These are phyloP conservation scores for Gautieria morchelliformis DNA, from an alignment of 768 basidiomycete genomes.

Conservation along the genomic window DNA sequence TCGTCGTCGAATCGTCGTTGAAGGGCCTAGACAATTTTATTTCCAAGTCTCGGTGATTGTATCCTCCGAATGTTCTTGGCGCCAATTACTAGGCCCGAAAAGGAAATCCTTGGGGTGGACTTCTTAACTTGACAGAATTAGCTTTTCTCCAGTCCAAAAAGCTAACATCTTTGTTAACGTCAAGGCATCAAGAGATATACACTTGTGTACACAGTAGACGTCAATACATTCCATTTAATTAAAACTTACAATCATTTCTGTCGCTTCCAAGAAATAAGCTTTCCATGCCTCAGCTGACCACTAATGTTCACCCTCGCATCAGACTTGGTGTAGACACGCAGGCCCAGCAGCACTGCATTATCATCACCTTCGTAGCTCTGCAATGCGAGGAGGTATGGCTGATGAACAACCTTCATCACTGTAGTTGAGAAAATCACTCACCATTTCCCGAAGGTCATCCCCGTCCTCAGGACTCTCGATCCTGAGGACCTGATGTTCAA, in stretches of 20 bases:
- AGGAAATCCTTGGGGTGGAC: too few relatives aligned
- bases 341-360: not conserved
- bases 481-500: conserved; percentile 9
- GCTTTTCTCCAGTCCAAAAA: too few relatives aligned
- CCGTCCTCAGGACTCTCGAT: conserved; percentile 8
- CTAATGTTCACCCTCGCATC: conserved; percentile 4
- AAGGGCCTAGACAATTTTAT: too few relatives aligned
- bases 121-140: too few relatives aligned
- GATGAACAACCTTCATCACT: not conserved
- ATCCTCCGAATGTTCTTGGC: too few relatives aligned
- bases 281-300: conserved; percentile 8
- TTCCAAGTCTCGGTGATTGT: too few relatives aligned
- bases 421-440: not conserved
- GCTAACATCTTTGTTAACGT: too few relatives aligned
- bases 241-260: not conserved
- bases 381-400: not conserved
- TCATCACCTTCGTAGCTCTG: not conserved
- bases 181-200: too few relatives aligned
- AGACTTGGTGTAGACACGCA: conserved; percentile 3
- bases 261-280: not conserved
- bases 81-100: too few relatives aligned
- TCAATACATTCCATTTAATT: too few relatives aligned
- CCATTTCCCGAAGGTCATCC: conserved; percentile 4
- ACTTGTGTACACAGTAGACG: too few relatives aligned
- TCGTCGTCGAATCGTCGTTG: too few relatives aligned